Evolutionary conservation across 2,329 filamentous ascomycete genomes (phyloP).

Genomic region (Aureobasidium sp.): DNA sequence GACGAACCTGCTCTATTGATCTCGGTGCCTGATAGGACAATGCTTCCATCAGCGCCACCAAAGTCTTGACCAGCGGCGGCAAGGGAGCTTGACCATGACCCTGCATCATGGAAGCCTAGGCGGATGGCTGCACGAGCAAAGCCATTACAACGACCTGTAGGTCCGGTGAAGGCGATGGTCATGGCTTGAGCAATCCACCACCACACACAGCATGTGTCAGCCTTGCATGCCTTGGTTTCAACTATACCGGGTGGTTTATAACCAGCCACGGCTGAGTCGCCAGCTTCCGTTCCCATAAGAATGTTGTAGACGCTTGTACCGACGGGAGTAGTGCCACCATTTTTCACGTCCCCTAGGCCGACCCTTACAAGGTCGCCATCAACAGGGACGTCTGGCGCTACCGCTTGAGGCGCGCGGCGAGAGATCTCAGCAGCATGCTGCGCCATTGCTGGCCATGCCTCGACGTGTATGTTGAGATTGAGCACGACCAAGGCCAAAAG

Average conservation of each 20-base stretch:
- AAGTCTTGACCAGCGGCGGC: conserved; percentile 25
- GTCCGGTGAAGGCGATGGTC: conserved; percentile 27
- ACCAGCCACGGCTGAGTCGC: conserved; percentile 14
- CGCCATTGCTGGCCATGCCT: conserved; percentile 4
- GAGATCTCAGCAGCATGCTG: background rate
- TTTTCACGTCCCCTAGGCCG: conserved; percentile 16
- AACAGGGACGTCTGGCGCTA: background rate
- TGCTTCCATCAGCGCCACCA: conserved; percentile 41
- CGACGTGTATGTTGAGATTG: background rate
- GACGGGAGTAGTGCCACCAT: conserved; percentile 18
- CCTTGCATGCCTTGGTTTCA: conserved; percentile 16
- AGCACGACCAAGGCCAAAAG: background rate
- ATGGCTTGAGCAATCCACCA: conserved; percentile 33
- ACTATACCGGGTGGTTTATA: conserved; percentile 16
- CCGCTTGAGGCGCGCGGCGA: background rate
- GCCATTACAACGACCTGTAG: conserved; percentile 32
- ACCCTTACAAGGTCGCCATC: background rate
- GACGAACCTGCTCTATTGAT: conserved; percentile 21
- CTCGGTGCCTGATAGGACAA: conserved; percentile 37
- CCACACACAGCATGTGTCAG: conserved; percentile 41
- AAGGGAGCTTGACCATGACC: conserved; percentile 32
- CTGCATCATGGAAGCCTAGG: conserved; percentile 42
- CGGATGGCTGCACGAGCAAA: conserved; percentile 39
- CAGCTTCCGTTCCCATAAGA: conserved; percentile 17
- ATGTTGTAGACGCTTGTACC: conserved; percentile 18